Percentiles rank a stretch among this genome's conserved stretches.
Conservation (phyloP, 208 protist genomes). For the Strigomonas galati region DNA sequence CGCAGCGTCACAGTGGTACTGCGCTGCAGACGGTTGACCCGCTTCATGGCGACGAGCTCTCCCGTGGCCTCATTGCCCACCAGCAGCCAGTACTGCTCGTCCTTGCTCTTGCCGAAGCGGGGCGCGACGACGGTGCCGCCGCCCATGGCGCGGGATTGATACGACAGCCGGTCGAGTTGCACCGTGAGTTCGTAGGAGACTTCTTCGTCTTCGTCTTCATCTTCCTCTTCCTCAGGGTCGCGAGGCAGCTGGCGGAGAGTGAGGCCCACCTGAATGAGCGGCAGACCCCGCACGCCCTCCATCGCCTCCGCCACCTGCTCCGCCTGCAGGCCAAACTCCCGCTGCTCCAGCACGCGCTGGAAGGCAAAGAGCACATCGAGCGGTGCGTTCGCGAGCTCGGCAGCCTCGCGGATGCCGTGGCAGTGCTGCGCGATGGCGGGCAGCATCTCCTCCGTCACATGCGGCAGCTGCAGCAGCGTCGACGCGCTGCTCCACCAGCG, state of each 20-base stretch:
- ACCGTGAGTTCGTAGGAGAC: slow-evolving; percentile 50
- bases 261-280: slow-evolving; percentile 74
- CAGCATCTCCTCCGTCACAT: slow-evolving; percentile 75
- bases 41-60: slow-evolving; percentile 92
- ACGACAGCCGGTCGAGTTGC: slow-evolving; percentile 63
- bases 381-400: slow-evolving; percentile 76
- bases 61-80: slow-evolving; percentile 77
- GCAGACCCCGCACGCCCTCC: slow-evolving; percentile 67
- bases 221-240: slow-evolving; percentile 17
- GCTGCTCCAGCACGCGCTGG: slow-evolving; percentile 45
- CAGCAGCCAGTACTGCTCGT: slow-evolving; percentile 92
- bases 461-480: slow-evolving; percentile 86
- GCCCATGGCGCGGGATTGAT: slow-evolving; percentile 18
- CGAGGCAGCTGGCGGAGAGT: slow-evolving; percentile 25
- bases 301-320: slow-evolving; percentile 65
- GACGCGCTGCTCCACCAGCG: slow-evolving; percentile 75
- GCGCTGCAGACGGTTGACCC: slow-evolving; percentile 68
- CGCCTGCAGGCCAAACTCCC: slow-evolving; percentile 38
- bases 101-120: slow-evolving; percentile 86
- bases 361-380: slow-evolving; percentile 36
- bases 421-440: slow-evolving; percentile 47
- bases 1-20: slow-evolving; percentile 44
- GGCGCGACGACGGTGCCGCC: slow-evolving; percentile 64
- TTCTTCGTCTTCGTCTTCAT: slow-evolving; percentile 27
- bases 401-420: slow-evolving; percentile 47